Evolutionary conservation across 306 rosid species (phyloP).

Genomic region (Medicago lupulina): DNA sequence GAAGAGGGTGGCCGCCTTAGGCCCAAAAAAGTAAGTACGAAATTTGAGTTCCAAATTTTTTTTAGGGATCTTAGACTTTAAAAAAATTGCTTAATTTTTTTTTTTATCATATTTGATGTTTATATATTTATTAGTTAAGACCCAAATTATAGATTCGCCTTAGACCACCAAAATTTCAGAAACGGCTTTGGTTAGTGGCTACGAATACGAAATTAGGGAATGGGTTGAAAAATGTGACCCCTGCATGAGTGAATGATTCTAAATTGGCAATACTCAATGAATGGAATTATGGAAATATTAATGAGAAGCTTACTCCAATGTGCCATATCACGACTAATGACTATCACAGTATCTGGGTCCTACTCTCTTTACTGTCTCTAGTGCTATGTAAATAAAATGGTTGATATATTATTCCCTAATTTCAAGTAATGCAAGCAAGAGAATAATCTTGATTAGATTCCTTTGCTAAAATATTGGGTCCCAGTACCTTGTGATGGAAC

Average conservation of each 20-base stretch:
- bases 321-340: conserved; percentile 23
- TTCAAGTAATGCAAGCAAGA: conserved; percentile 14
- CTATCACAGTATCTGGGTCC: conserved; percentile 34
- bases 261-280: not conserved
- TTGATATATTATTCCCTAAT: conserved; percentile 16
- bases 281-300: not conserved
- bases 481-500: conserved; percentile 29
- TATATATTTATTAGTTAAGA: too few relatives aligned
- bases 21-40: too few relatives aligned
- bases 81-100: too few relatives aligned
- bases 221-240: not conserved
- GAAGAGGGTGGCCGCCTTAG: too few relatives aligned
- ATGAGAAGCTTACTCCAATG: not conserved
- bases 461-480: conserved; percentile 38
- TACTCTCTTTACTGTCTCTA: conserved; percentile 9
- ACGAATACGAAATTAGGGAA: too few relatives aligned
- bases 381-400: conserved; percentile 31
- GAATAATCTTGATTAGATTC: conserved; percentile 37
- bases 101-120: too few relatives aligned
- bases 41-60: too few relatives aligned
- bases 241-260: not conserved
- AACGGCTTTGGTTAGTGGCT: too few relatives aligned
- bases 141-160: too few relatives aligned
- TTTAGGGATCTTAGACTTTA: too few relatives aligned
- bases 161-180: too few relatives aligned